Base-by-base conservation (phyloP, 1,139 yeast species). In the Yamadazyma songkhlaensis region DNA sequence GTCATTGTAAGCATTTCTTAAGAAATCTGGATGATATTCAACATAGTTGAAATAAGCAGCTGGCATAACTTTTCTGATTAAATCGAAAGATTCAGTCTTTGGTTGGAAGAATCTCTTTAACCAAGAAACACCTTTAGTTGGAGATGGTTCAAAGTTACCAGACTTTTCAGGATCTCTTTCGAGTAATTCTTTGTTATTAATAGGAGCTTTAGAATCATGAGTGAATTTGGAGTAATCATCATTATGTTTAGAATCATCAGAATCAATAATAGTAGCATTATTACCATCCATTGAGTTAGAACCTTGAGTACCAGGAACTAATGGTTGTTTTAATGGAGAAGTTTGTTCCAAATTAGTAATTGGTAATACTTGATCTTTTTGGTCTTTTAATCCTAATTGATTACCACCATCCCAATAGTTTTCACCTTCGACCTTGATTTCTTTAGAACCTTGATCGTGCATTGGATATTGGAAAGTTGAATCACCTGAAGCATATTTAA, bases 391-490 rank as follows among this genome's bases (percentile, higher is more conserved):
- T 9, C 68, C 73, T 44, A 67, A 59, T 53, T 64, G 64, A 46
- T 65, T 64, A 25, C 75, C 74, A 39, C 74, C 72, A 46, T 64
- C 59, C 75, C 76, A 68, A 51, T 66, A 68, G 48, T 64, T 58
- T 55, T 73, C 62, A 40, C 87, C 86, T 47, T 76, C 77, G 24
- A 59, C 53, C 46, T 67, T 67, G 35, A 80, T 69, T 57, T 84
- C 88, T 40, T 67, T 63, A 45, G 50, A 55, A 34, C 92, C 92
- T 55, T 80, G 82, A 53, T 84, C 92, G 29, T 67, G 60, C 57
- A 58, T 60, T 48, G 88, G 81, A 49, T 72, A 71, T 37, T 59
- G 74, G 51, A 59, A 63, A n/a, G 68, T 57, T 1, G 57, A 36
- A 42, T 73, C 80, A 43, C 82, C 84, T 45, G 78, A 68, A 29